Base-by-base conservation (phyloP, 768 basidiomycete species). In the Coprinopsis strossmayeri region DNA sequence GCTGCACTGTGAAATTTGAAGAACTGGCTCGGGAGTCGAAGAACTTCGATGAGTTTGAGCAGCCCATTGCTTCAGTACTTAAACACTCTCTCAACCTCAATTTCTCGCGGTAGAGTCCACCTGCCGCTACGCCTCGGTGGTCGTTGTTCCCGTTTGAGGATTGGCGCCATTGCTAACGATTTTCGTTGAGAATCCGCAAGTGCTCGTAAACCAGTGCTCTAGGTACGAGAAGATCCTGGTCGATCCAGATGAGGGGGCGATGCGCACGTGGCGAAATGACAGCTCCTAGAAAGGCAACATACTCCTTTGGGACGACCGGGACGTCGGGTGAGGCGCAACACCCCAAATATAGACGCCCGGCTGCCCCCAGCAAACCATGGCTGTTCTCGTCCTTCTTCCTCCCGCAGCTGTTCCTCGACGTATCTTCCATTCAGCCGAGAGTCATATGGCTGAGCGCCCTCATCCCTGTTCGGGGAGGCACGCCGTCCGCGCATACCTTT, bases 71-170 rank as follows among this genome's bases (percentile, higher is more conserved):
- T 18, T 24, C 35, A 51, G 39, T 48, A 45, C 41, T 40, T 43
- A 26, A n/a, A n/a, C 46, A 49, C 24, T 49, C 28, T 50, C 24
- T 20, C 20, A 27, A 38, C 18, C 12, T 35, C 24, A 24, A 9
- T 20, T 10, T 13, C 32, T 26, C 44, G 38, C 53, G 48, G 50
- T 24, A 51, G 34, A 15, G 20, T 20, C 26, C 26, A 27, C 23
- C 34, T 45, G 24, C 38, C 39, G 45, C 34, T 28, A 38, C 35
- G 38, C 7, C 26, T 48, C 47, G 47, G 38, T 46, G 45, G 13
- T 30, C 42, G 39, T 44, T 45, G 28, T 30, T 34, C 41, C 28
- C 40, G 37, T 52, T 43, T 32, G 43, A 5, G 35, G 15, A 17
- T 17, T 44, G 27, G 21, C 40, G 40, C 40, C 40, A 42, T 42